Evolutionary conservation across 345 rosid genomes (phyloP).

Genomic region (Odontarrhena argentea): DNA sequence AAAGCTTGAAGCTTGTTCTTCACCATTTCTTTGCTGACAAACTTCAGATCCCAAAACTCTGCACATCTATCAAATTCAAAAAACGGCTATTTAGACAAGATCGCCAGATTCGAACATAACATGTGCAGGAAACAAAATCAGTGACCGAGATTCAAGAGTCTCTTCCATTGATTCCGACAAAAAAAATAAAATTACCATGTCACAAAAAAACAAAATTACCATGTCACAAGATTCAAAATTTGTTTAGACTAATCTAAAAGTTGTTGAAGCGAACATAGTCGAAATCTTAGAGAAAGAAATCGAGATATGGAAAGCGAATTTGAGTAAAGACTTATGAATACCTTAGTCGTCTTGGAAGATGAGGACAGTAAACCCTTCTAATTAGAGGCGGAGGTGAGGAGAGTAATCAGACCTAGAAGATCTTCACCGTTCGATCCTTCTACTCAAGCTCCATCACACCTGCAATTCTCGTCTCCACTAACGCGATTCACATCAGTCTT

Average conservation of each 20-base stretch:
- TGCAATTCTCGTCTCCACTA: too few relatives aligned
- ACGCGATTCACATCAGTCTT: too few relatives aligned
- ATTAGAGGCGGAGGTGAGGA: too few relatives aligned
- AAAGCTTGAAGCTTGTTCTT: slow-evolving; percentile 83
- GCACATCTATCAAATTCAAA: slow-evolving; percentile 4
- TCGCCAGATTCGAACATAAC: slow-evolving; percentile 20
- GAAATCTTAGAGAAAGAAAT: neutral
- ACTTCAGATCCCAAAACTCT: slow-evolving; percentile 31
- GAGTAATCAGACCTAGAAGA: too few relatives aligned
- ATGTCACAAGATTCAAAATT: neutral
- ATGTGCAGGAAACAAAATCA: neutral
- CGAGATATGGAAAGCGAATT: neutral
- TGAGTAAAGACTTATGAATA: neutral
- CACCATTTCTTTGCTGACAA: too few relatives aligned
- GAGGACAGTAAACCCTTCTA: too few relatives aligned
- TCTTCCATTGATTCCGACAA: neutral
- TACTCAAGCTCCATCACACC: too few relatives aligned
- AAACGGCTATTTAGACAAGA: neutral
- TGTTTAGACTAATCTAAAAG: neutral
- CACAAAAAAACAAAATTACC: too few relatives aligned
- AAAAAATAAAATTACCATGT: too few relatives aligned
- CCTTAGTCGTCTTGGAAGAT: slow-evolving; percentile 11
- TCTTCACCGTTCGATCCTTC: too few relatives aligned
- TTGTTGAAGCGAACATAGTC: neutral
- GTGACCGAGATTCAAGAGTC: slow-evolving; percentile 11